Conservation (phyloP, 2,329 filamentous ascomycete genomes). For the Amesomyces nigricolor region DNA sequence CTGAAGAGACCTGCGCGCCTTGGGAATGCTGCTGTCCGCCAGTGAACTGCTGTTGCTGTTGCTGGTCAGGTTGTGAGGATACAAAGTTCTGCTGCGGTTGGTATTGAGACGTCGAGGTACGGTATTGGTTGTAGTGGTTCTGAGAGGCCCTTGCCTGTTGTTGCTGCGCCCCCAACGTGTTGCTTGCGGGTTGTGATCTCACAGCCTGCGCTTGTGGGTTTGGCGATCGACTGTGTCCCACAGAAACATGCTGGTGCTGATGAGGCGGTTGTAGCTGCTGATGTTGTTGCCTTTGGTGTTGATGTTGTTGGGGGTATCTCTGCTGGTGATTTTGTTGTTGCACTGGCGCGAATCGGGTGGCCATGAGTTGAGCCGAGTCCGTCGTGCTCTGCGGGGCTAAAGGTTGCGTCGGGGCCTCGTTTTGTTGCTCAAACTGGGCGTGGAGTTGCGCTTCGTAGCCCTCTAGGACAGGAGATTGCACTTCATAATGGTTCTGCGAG, state of each 20-base stretch:
- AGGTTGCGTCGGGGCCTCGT: slow-evolving; percentile 20
- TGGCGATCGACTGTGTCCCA: slow-evolving; percentile 21
- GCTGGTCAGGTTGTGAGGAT: slow-evolving; percentile 20
- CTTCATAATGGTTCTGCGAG: slow-evolving; percentile 25
- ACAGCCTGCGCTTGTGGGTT: slow-evolving; percentile 20
- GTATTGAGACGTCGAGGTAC: slow-evolving; percentile 13
- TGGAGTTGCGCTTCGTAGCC: slow-evolving; percentile 29
- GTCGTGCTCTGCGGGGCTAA: slow-evolving; percentile 16
- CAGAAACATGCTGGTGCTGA: slow-evolving; percentile 20
- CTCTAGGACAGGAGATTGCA: slow-evolving; percentile 27
- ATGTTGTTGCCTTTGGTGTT: slow-evolving; percentile 25
- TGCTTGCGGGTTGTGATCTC: slow-evolving; percentile 22
- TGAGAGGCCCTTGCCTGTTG: slow-evolving; percentile 22
- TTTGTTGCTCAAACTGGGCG: slow-evolving; percentile 26
- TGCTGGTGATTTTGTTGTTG: slow-evolving; percentile 18
- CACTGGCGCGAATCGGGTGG: slow-evolving; percentile 16
- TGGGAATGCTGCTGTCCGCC: slow-evolving; percentile 17
- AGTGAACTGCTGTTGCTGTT: slow-evolving; percentile 19
- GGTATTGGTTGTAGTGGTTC: slow-evolving; percentile 21
- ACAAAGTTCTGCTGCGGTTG: slow-evolving; percentile 21
- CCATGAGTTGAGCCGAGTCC: slow-evolving; percentile 14
- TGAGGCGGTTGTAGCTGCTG: slow-evolving; percentile 20
- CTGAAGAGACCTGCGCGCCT: slow-evolving; percentile 10
- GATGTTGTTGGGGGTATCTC: slow-evolving; percentile 17
- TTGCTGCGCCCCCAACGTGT: slow-evolving; percentile 8